Conservation (phyloP, 768 basidiomycete genomes). For the Hysterangium stoloniferum region DNA sequence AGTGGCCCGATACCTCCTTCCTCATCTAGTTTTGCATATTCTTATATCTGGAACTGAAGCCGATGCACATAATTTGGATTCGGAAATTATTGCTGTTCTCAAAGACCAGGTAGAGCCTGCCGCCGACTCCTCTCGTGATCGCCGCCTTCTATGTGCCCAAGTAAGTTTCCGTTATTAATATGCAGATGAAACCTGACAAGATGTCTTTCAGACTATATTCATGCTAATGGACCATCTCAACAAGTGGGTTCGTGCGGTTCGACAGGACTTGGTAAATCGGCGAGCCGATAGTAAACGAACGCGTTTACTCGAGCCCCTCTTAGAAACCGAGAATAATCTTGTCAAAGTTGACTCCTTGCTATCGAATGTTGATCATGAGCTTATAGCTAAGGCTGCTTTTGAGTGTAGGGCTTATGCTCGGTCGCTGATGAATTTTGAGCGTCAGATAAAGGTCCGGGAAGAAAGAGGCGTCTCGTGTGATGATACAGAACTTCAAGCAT, state of each 20-base stretch:
- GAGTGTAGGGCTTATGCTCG: slow-evolving; percentile 92
- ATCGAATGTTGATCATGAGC: slow-evolving; percentile 72
- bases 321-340: slow-evolving; percentile 50
- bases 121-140: slow-evolving; percentile 59
- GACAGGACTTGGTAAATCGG: slow-evolving; percentile 52
- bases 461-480: slow-evolving; percentile 29
- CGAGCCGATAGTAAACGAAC: slow-evolving; percentile 44
- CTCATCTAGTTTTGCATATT: slow-evolving; percentile 84
- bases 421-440: slow-evolving; percentile 92
- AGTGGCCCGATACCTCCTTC: slow-evolving; percentile 88
- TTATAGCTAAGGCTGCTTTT: slow-evolving; percentile 91
- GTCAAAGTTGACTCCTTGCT: slow-evolving; percentile 72
- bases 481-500: slow-evolving; percentile 46
- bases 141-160: slow-evolving; percentile 89
- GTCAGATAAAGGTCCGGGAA: slow-evolving; percentile 54
- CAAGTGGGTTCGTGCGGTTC: slow-evolving; percentile 73
- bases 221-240: slow-evolving; percentile 92
- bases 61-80: slow-evolving; percentile 55
- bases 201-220: slow-evolving; percentile 66
- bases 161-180: slow-evolving; percentile 31
- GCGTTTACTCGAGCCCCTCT: slow-evolving; percentile 30
- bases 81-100: slow-evolving; percentile 74
- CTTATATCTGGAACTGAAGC: slow-evolving; percentile 65
- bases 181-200: neutral
- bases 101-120: slow-evolving; percentile 72